Percentiles rank a stretch among this genome's conserved stretches.
These are phyloP conservation scores for Talaromyces liani DNA, from an alignment of 495 filamentous ascomycete genomes.

Conservation along the genomic window DNA sequence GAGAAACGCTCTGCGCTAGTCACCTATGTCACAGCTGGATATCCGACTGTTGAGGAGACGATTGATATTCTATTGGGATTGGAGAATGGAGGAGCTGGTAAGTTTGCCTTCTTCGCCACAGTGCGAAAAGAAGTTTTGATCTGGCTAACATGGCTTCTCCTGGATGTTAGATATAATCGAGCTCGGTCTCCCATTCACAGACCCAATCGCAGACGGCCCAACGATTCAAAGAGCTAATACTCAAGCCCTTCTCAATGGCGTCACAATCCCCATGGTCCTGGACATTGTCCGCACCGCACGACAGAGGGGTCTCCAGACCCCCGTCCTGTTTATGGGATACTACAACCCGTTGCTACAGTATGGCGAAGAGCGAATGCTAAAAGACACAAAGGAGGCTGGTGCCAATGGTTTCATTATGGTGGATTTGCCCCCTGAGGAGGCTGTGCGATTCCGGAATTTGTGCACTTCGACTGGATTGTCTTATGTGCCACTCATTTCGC, in stretches of 20 bases:
- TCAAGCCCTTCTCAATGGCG: conserved; percentile 79
- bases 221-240: conserved; percentile 91
- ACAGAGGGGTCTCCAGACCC: conserved; percentile 64
- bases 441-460: conserved; percentile 78
- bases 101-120: conserved; percentile 12
- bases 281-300: conserved; percentile 74
- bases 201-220: conserved; percentile 93
- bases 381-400: conserved; percentile 76
- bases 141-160: neutral
- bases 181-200: conserved; percentile 84
- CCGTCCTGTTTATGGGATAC: conserved; percentile 95
- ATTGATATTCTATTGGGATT: conserved; percentile 78
- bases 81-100: conserved; percentile 90
- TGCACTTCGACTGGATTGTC: conserved; percentile 75
- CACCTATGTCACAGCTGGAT: conserved; percentile 94
- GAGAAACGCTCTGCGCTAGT: conserved; percentile 65
- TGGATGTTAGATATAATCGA: conserved; percentile 31
- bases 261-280: conserved; percentile 69
- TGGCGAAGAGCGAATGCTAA: conserved; percentile 81
- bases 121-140: neutral
- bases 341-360: conserved; percentile 93
- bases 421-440: conserved; percentile 95
- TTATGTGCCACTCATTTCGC: conserved; percentile 92
- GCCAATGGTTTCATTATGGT: conserved; percentile 98
- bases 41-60: conserved; percentile 73